Base-by-base conservation (phyloP, 2,329 filamentous ascomycete genomes). In the Mariannaea elegans region DNA sequence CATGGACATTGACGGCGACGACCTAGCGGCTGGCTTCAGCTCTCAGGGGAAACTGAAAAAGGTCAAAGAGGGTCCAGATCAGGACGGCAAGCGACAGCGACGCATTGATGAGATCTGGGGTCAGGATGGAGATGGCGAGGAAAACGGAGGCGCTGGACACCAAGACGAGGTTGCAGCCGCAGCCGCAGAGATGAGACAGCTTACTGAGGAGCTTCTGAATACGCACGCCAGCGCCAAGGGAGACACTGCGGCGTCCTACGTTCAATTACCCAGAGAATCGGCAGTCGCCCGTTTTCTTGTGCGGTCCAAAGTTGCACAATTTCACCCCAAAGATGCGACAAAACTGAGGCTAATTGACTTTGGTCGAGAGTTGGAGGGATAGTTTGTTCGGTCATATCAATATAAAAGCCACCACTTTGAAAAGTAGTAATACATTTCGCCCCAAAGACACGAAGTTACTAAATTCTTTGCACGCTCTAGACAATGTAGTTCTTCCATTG, bases 61-160 rank as follows among this genome's bases (percentile, higher is more conserved):
- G 66, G 56, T 75, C 13, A 84, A 81, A 56, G 75, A 72, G 9
- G 66, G 63, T 7, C 55, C 64, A 44, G 59, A 75, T 24, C 71
- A 76, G 14, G 79, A 80, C 18, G 83, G 84, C 66, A 84, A 80
- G 71, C 78, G 83, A 13, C 87, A 90, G 72, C 80, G 81, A 38
- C 81, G 86, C 29, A 86, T 90, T 57, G 87, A 89, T 66, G 84
- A 89, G 58, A 88, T 90, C 29, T 89, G 87, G 86, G 84, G 83
- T 51, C 54, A 73, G 36, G 73, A 69, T 18, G 56, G 62, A 14
- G 53, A 58, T 12, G 50, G 49, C 18, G 42, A 39, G 16, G 19
- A 36, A 41, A 52, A 60, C 16, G 56, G 12, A 18, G 19, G 66
- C 24, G 57, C 69, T 10, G 71, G 65, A 16, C 74, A 75, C 4